Percentiles rank a stretch among this genome's conserved stretches.
Conservation (phyloP, 192 early-diverging fungal genomes). For the Coemansia brasiliensis region DNA sequence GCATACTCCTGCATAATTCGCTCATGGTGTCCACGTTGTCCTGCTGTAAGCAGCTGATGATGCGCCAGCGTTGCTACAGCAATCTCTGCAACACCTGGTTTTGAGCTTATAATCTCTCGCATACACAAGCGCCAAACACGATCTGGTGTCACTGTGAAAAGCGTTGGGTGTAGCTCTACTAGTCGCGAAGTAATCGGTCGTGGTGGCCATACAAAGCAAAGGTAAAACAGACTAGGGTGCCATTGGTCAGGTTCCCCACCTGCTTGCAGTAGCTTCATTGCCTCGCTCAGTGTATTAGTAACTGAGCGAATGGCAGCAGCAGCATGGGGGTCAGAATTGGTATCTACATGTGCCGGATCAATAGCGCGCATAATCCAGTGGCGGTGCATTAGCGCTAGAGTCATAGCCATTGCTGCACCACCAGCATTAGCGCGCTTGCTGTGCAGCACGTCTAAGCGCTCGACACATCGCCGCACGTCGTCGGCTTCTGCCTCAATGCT, state of each 20-base stretch:
- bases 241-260: conserved; percentile 11
- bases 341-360: conserved; percentile 28
- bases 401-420: conserved; percentile 19
- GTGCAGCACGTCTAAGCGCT: conserved; percentile 30
- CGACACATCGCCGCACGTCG: conserved; percentile 36
- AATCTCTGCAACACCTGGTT: conserved; percentile 14
- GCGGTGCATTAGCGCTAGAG: conserved; percentile 36
- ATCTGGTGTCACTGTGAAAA: conserved; percentile 39
- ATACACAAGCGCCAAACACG: conserved; percentile 34
- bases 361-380: conserved; percentile 28
- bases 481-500: conserved; percentile 21
- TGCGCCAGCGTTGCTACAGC: conserved; percentile 24
- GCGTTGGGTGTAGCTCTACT: conserved; percentile 23
- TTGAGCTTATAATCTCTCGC: conserved; percentile 8
- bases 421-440: not conserved
- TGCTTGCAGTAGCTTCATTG: conserved; percentile 6
- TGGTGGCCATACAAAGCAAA: conserved; percentile 49
- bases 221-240: conserved; percentile 29
- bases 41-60: conserved; percentile 32
- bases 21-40: conserved; percentile 8
- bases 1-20: conserved; percentile 18
- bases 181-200: conserved; percentile 27
- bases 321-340: conserved; percentile 24
- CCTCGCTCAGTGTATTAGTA: conserved; percentile 14
- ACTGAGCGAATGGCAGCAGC: conserved; percentile 23